Conservation (phyloP, 805 yeast species). For the Saccharomycopsis babjevae region DNA sequence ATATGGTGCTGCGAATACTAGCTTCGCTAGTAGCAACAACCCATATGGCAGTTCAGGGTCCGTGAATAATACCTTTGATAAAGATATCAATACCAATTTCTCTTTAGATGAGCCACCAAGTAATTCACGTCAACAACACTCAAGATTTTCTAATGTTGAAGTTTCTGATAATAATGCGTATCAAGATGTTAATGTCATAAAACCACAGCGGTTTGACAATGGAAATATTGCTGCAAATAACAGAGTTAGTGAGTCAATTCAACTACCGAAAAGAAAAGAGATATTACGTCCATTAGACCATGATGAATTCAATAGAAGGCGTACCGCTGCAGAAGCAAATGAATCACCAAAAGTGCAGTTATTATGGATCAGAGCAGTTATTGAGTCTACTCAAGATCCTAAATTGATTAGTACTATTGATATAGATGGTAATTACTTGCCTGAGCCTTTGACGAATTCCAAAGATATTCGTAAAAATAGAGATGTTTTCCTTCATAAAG, state of each 20-base stretch:
- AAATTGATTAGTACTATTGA: conserved; percentile 35
- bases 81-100: not conserved
- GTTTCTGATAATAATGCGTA: not conserved
- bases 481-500: conserved; percentile 44
- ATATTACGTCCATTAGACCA: conserved; percentile 9
- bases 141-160: not conserved
- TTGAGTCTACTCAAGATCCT: conserved; percentile 36
- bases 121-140: not conserved
- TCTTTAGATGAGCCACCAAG: not conserved
- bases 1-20: not conserved
- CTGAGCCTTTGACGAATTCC: conserved; percentile 29
- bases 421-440: conserved; percentile 36
- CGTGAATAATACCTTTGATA: not conserved
- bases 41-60: conserved; percentile 1
- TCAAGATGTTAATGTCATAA: not conserved
- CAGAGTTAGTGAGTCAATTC: not conserved
- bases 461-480: conserved; percentile 42
- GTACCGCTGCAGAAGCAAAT: conserved; percentile 12
- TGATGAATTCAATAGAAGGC: conserved; percentile 11
- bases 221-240: conserved; percentile 3
- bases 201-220: conserved; percentile 1
- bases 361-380: conserved; percentile 48
- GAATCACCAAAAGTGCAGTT: conserved; percentile 44
- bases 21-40: not conserved
- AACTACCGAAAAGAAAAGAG: conserved; percentile 4